phyloP scores from a whole-genome alignment of 1,139 yeast species.

The Saccharomycopsis hybrid region DNA sequence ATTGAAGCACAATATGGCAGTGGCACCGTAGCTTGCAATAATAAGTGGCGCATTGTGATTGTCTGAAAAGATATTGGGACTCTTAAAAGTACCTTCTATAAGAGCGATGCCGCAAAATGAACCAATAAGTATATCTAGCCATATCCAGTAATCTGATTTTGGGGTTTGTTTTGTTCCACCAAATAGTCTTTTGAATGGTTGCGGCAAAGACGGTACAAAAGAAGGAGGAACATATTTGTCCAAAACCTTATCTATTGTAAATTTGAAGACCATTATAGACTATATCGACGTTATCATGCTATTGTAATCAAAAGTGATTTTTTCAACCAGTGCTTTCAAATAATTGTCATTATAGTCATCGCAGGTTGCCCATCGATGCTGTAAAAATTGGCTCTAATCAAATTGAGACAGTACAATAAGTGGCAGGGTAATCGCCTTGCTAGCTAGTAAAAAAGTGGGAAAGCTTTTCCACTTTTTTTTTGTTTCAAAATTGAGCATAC shows the following conservation, averaged over 20 bases:
- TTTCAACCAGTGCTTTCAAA: too few relatives aligned
- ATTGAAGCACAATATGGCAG: slow-evolving; percentile 58
- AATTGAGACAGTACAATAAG: too few relatives aligned
- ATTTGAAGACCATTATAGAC: slow-evolving; percentile 7
- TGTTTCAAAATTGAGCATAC: too few relatives aligned
- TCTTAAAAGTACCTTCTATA: slow-evolving; percentile 46
- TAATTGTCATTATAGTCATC: too few relatives aligned
- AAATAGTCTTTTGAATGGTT: slow-evolving; percentile 9
- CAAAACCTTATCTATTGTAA: slow-evolving; percentile 10
- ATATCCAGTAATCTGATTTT: slow-evolving; percentile 36
- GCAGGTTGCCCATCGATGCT: too few relatives aligned
- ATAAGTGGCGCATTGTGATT: slow-evolving; percentile 45
- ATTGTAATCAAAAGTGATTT: too few relatives aligned
- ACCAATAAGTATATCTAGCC: slow-evolving; percentile 43
- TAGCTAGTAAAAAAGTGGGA: too few relatives aligned
- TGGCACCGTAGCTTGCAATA: slow-evolving; percentile 61
- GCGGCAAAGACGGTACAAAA: slow-evolving; percentile 6
- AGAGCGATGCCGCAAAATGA: slow-evolving; percentile 49
- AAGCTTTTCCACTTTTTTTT: too few relatives aligned
- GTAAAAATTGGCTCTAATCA: too few relatives aligned
- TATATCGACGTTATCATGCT: too few relatives aligned
- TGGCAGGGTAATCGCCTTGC: too few relatives aligned
- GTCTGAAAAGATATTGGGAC: slow-evolving; percentile 37
- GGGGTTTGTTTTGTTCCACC: slow-evolving; percentile 6
- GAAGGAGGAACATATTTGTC: slow-evolving; percentile 5